phyloP scores from a whole-genome alignment of 768 basidiomycete species.

The Pleurotus tuoliensis region DNA sequence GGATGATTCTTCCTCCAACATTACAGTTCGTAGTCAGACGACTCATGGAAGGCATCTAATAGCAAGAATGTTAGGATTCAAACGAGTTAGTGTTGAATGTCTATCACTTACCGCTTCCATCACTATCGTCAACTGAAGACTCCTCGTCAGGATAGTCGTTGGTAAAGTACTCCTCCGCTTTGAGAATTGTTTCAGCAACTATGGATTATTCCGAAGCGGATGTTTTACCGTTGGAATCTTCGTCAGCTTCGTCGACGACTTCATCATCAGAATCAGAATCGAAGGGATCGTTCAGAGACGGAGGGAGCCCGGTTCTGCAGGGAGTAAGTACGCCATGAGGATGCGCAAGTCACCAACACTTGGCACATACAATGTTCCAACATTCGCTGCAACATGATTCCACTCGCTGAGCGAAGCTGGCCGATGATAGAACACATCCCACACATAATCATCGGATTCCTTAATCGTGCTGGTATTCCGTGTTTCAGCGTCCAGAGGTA shows the following conservation, averaged over 20 bases:
- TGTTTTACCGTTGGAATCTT: slow-evolving; percentile 73
- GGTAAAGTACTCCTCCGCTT: slow-evolving; percentile 81
- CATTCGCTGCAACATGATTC: slow-evolving; percentile 44
- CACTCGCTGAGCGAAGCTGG: slow-evolving; percentile 58
- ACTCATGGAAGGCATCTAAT: too few species aligned
- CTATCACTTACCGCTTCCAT: too few species aligned
- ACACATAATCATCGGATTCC: slow-evolving; percentile 61
- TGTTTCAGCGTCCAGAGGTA: slow-evolving; percentile 12
- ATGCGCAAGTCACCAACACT: background rate
- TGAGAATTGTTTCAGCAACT: background rate
- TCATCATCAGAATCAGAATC: slow-evolving; percentile 59
- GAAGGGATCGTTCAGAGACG: slow-evolving; percentile 47
- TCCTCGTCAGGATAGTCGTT: slow-evolving; percentile 79
- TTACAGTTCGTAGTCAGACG: too few species aligned
- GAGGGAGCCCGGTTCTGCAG: slow-evolving; percentile 61
- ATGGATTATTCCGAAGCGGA: background rate
- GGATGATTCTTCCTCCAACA: too few species aligned
- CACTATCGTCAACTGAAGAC: slow-evolving; percentile 9
- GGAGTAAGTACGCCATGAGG: slow-evolving; percentile 1
- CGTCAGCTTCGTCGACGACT: slow-evolving; percentile 72
- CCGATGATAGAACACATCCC: slow-evolving; percentile 79
- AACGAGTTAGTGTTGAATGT: too few species aligned
- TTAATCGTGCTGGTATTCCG: background rate
- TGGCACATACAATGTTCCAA: slow-evolving; percentile 55
- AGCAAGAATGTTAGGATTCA: too few species aligned